Percentiles rank a stretch among this genome's conserved stretches.
These are phyloP conservation scores for Blastocystis sp. DNA, from an alignment of 352 stramenopile genomes.

Conservation along the genomic window DNA sequence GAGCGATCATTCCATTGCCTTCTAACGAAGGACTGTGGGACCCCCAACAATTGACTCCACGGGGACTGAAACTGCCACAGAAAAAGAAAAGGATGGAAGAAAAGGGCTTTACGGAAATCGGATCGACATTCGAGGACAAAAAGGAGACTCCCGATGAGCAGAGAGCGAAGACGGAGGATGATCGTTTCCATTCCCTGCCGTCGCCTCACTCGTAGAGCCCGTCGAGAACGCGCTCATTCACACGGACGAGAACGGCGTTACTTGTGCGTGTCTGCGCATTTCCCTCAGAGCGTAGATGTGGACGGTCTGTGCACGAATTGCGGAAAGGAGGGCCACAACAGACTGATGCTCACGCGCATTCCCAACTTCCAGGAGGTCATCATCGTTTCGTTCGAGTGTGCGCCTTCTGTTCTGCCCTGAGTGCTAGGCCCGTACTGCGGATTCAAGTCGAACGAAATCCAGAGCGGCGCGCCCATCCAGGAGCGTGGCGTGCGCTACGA, in stretches of 20 bases:
- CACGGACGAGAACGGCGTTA: slow-evolving; percentile 65
- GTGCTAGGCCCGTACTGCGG: slow-evolving; percentile 75
- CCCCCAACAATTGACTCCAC: too few species aligned
- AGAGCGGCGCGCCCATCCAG: slow-evolving; percentile 74
- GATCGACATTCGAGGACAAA: slow-evolving; percentile 44
- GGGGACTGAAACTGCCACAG: background rate
- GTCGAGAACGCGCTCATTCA: slow-evolving; percentile 11
- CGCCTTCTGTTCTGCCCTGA: slow-evolving; percentile 3
- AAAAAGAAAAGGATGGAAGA: slow-evolving; percentile 21
- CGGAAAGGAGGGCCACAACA: slow-evolving; percentile 80
- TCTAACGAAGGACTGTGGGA: too few species aligned
- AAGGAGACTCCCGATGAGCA: background rate
- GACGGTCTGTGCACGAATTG: slow-evolving; percentile 86
- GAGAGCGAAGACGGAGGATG: background rate
- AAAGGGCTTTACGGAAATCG: slow-evolving; percentile 56
- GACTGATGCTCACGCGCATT: slow-evolving; percentile 85
- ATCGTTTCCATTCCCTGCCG: background rate
- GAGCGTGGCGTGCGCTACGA: slow-evolving; percentile 76
- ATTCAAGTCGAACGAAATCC: slow-evolving; percentile 74
- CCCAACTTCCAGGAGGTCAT: slow-evolving; percentile 90
- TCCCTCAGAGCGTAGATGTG: slow-evolving; percentile 72
- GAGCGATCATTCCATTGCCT: too few species aligned
- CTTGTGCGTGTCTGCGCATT: slow-evolving; percentile 46
- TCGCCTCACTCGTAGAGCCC: background rate
- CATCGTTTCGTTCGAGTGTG: slow-evolving; percentile 85